These are phyloP conservation scores for Sicyos baderoa DNA, from an alignment of 306 rosid species.

Conservation along the genomic window DNA sequence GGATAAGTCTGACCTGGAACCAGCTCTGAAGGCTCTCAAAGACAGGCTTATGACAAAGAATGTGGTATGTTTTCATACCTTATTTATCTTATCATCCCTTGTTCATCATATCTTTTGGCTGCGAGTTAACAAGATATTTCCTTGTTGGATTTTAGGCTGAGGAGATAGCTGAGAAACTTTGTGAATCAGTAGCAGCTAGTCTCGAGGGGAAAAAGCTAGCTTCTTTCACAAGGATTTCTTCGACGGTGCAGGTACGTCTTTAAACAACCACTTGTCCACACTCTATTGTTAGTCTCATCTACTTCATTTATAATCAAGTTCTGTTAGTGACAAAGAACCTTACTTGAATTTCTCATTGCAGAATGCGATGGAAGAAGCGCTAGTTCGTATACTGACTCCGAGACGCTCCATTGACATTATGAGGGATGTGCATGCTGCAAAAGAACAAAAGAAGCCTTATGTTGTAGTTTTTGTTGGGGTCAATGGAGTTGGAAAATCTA, in stretches of 20 bases:
- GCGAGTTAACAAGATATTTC: constrained; percentile 22
- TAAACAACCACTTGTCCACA: constrained; percentile 8
- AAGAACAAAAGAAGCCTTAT: constrained; percentile 90
- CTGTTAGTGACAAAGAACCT: background rate
- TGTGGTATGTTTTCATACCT: constrained; percentile 51
- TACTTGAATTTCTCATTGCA: constrained; percentile 23
- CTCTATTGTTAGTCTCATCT: background rate
- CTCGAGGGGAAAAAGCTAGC: constrained; percentile 92
- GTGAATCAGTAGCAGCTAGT: constrained; percentile 97
- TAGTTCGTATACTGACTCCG: constrained; percentile 85
- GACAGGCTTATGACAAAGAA: constrained; percentile 99
- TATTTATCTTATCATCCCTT: constrained; percentile 3
- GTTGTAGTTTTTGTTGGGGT: constrained; percentile 97
- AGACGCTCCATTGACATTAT: constrained; percentile 87
- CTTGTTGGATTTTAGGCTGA: constrained; percentile 60
- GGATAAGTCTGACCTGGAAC: constrained; percentile 92
- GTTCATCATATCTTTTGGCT: constrained; percentile 8
- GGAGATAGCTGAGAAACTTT: constrained; percentile 96
- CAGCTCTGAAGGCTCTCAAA: constrained; percentile 89
- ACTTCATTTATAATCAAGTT: background rate
- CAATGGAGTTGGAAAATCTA: constrained; percentile 97
- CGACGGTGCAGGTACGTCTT: constrained; percentile 72
- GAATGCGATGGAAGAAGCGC: constrained; percentile 98
- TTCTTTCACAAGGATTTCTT: constrained; percentile 90
- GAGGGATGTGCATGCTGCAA: constrained; percentile 90